phyloP scores from a whole-genome alignment of 2,329 filamentous ascomycete genomes.

The Hymenoscyphus scutula region DNA sequence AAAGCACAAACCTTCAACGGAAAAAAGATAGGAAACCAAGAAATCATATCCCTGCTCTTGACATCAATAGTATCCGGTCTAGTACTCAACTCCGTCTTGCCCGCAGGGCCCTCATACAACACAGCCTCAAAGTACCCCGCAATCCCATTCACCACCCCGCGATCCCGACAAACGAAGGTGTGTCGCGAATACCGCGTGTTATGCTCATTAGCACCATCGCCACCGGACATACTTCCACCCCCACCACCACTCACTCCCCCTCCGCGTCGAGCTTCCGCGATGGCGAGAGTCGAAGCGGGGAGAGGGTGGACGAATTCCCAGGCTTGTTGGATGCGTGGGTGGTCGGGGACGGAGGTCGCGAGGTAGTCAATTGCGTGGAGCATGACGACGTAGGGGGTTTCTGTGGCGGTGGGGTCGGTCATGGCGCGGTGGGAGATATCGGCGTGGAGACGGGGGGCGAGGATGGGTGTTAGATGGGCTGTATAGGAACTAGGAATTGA shows the following conservation, averaged over 20 bases:
- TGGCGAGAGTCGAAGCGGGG: constrained; percentile 54
- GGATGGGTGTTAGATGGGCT: constrained; percentile 87
- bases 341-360: constrained; percentile 58
- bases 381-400: constrained; percentile 94
- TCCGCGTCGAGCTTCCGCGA: constrained; percentile 55
- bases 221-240: constrained; percentile 70
- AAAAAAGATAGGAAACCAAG: constrained; percentile 99
- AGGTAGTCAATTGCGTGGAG: constrained; percentile 87
- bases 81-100: constrained; percentile 81
- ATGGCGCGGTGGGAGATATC: constrained; percentile 66
- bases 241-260: constrained; percentile 66
- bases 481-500: constrained; percentile 94
- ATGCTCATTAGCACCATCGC: constrained; percentile 84
- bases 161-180: constrained; percentile 72
- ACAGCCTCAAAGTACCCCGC: constrained; percentile 96
- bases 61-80: constrained; percentile 86
- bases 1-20: constrained; percentile 72
- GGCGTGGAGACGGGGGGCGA: constrained; percentile 79
- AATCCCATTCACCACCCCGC: constrained; percentile 85
- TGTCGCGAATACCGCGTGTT: constrained; percentile 79
- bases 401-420: constrained; percentile 69
- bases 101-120: constrained; percentile 64
- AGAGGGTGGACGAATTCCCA: constrained; percentile 82
- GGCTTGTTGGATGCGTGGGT: constrained; percentile 66
- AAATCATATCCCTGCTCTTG: constrained; percentile 98